These are phyloP conservation scores for Zelonia costaricensis DNA, from an alignment of 208 protist species.

Conservation along the genomic window DNA sequence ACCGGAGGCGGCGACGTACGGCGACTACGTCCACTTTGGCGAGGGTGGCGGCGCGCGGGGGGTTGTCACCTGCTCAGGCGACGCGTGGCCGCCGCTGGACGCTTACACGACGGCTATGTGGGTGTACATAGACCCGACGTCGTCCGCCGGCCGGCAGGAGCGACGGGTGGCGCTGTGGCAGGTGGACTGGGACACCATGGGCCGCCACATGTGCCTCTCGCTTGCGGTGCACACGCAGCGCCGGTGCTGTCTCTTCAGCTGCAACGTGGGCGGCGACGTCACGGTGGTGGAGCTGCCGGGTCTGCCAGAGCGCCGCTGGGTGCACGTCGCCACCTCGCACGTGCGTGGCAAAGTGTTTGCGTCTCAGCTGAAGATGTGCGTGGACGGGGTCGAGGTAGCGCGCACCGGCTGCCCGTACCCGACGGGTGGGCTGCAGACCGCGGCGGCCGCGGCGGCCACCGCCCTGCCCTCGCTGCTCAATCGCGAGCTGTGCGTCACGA, in stretches of 20 bases:
- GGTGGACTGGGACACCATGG: slow-evolving; percentile 32
- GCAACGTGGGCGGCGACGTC: slow-evolving; percentile 26
- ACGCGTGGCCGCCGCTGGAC: slow-evolving; percentile 58
- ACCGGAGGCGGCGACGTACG: not conserved
- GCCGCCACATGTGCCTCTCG: slow-evolving; percentile 25
- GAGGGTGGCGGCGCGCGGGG: slow-evolving; percentile 46
- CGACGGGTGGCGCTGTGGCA: slow-evolving; percentile 40
- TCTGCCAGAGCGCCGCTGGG: slow-evolving; percentile 48
- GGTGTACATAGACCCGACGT: slow-evolving; percentile 38
- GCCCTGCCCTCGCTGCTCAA: slow-evolving; percentile 21
- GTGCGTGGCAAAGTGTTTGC: slow-evolving; percentile 34
- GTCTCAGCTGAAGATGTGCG: slow-evolving; percentile 41
- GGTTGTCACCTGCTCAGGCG: slow-evolving; percentile 24
- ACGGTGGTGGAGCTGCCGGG: slow-evolving; percentile 43
- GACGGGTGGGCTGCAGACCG: slow-evolving; percentile 17
- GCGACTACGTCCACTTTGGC: slow-evolving; percentile 42
- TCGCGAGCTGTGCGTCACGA: slow-evolving; percentile 33
- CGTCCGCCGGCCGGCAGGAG: slow-evolving; percentile 14
- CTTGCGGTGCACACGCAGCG: slow-evolving; percentile 28
- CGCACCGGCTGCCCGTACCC: slow-evolving; percentile 33
- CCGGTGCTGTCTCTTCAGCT: slow-evolving; percentile 32
- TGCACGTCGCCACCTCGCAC: slow-evolving; percentile 49
- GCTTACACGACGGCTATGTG: slow-evolving; percentile 49
- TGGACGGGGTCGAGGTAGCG: slow-evolving; percentile 45
- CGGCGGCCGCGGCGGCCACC: slow-evolving; percentile 19